Evolutionary conservation across 1,139 yeast genomes (phyloP).

Genomic region (Saccharomyces hybrid): DNA sequence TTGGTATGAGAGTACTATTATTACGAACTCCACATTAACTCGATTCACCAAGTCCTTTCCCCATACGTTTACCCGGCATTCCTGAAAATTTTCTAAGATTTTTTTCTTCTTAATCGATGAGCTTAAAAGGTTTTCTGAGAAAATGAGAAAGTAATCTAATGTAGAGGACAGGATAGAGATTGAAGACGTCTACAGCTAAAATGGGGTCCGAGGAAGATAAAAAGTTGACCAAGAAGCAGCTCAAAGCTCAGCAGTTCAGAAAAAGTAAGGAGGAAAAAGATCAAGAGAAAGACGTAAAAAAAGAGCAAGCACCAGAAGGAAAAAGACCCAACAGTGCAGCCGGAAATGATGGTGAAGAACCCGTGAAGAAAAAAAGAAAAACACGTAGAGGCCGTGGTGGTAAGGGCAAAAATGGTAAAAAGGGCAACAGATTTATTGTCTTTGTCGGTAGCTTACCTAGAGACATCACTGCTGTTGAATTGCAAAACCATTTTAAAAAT

Average conservation of each 20-base stretch:
- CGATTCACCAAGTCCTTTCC: too few relatives aligned
- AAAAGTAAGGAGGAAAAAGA: constrained; percentile 29
- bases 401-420: constrained; percentile 54
- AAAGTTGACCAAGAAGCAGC: constrained; percentile 69
- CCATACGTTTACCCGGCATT: not conserved
- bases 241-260: constrained; percentile 63
- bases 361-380: constrained; percentile 56
- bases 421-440: constrained; percentile 66
- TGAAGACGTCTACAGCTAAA: not conserved
- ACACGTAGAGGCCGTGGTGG: constrained; percentile 64
- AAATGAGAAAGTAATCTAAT: not conserved
- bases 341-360: constrained; percentile 25
- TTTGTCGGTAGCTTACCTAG: constrained; percentile 93
- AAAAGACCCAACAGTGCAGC: not conserved
- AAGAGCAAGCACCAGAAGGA: constrained; percentile 17
- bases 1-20: not conserved
- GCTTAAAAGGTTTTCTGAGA: not conserved
- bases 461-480: constrained; percentile 52
- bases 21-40: not conserved
- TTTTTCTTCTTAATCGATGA: not conserved
- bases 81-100: not conserved
- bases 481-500: constrained; percentile 63
- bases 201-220: constrained; percentile 15
- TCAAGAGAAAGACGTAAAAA: constrained; percentile 25
- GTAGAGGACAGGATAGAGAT: not conserved